These are phyloP conservation scores for Keithomyces neogunnii DNA, from an alignment of 2,329 filamentous ascomycete genomes.

Conservation along the genomic window DNA sequence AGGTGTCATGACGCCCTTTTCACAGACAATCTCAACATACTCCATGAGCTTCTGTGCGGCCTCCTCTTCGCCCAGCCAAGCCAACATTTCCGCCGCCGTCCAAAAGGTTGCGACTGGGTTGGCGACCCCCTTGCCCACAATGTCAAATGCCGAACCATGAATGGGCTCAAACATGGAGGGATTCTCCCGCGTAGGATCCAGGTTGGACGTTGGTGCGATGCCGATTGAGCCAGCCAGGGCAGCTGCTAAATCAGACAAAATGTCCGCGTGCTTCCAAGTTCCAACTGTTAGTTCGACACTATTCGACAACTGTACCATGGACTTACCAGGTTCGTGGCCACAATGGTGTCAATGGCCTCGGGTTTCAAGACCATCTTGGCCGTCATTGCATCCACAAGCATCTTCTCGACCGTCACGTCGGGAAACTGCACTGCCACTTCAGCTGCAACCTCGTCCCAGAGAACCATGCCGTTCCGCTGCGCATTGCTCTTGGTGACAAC, in stretches of 20 bases:
- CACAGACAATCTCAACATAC: slow-evolving; percentile 37
- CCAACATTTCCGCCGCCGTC: slow-evolving; percentile 49
- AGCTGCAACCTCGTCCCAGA: slow-evolving; percentile 55
- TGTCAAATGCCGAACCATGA: slow-evolving; percentile 65
- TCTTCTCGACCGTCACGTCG: slow-evolving; percentile 53
- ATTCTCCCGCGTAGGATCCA: slow-evolving; percentile 48
- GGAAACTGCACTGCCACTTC: slow-evolving; percentile 47
- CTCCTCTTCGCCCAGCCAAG: slow-evolving; percentile 46
- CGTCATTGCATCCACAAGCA: slow-evolving; percentile 60
- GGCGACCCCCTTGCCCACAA: slow-evolving; percentile 63
- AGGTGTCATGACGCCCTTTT: slow-evolving; percentile 40
- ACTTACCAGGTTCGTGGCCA: slow-evolving; percentile 54
- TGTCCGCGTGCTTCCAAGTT: slow-evolving; percentile 32
- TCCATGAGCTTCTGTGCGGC: slow-evolving; percentile 41
- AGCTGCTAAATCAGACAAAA: slow-evolving; percentile 63
- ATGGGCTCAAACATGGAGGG: slow-evolving; percentile 57
- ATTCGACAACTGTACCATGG: too few relatives aligned
- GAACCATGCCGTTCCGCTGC: slow-evolving; percentile 58
- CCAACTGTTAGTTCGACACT: too few relatives aligned
- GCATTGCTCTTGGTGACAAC: slow-evolving; percentile 61
- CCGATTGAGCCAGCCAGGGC: slow-evolving; percentile 64
- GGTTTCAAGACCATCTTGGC: slow-evolving; percentile 54
- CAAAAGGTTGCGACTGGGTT: slow-evolving; percentile 59
- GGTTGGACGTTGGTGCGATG: slow-evolving; percentile 61
- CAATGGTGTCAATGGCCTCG: slow-evolving; percentile 52